These are phyloP conservation scores for Lepidium didymum DNA, from an alignment of 345 rosid genomes.

Conservation along the genomic window DNA sequence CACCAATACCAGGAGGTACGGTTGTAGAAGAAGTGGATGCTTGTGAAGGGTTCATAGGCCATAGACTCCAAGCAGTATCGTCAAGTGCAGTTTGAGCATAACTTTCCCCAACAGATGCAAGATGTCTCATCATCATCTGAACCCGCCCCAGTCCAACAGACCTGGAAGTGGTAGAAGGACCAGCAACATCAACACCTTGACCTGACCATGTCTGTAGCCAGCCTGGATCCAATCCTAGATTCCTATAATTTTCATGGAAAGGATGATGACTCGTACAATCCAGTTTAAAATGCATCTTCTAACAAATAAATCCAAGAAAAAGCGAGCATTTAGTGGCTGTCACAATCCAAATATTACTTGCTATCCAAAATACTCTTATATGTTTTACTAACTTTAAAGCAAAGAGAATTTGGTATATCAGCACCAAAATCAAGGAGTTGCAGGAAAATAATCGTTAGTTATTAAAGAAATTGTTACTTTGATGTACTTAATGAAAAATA, in stretches of 20 bases:
- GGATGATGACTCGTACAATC: neutral
- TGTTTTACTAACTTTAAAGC: neutral
- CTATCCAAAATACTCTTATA: neutral
- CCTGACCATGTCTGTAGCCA: conserved; percentile 74
- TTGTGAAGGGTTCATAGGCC: conserved; percentile 75
- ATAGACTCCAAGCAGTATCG: conserved; percentile 80
- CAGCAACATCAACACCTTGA: conserved; percentile 80
- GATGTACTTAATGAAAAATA: neutral
- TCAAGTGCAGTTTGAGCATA: conserved; percentile 87
- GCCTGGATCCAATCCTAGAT: conserved; percentile 66
- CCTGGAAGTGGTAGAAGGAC: conserved; percentile 77
- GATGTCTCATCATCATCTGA: conserved; percentile 99
- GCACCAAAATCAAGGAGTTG: neutral
- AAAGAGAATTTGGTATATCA: neutral
- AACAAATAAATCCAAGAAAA: neutral
- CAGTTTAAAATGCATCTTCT: neutral
- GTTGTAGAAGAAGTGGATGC: conserved; percentile 60
- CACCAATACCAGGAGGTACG: conserved; percentile 44
- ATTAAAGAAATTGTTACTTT: neutral
- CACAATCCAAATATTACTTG: neutral
- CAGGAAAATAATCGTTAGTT: neutral
- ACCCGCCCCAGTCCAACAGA: conserved; percentile 82
- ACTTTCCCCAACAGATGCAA: conserved; percentile 92
- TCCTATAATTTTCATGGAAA: conserved; percentile 40
- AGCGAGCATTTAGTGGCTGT: neutral